Conservation (phyloP, 208 protist species). For the Novymonas esmeraldas region DNA sequence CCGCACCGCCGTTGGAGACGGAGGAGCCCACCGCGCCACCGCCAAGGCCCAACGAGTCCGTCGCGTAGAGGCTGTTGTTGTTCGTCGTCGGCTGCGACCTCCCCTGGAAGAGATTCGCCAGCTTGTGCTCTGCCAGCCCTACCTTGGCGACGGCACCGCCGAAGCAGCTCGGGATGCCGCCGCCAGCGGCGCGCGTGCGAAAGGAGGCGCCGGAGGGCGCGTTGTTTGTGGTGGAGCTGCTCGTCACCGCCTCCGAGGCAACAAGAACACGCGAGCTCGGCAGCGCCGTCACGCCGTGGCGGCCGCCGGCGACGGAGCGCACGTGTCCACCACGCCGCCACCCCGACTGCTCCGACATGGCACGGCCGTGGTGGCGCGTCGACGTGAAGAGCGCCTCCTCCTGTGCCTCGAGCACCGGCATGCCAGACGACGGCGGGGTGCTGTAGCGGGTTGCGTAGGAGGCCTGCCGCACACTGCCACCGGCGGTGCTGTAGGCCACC, state of each 20-base stretch:
- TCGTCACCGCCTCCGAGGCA: slow-evolving; percentile 25
- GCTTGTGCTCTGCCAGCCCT: slow-evolving; percentile 20
- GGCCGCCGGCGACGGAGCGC: slow-evolving; percentile 15
- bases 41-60: slow-evolving; percentile 6
- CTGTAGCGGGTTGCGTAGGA: neutral
- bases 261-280: slow-evolving; percentile 17
- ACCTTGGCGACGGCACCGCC: slow-evolving; percentile 1
- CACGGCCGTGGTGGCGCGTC: slow-evolving; percentile 16
- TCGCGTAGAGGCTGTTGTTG: slow-evolving; percentile 15
- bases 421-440: neutral
- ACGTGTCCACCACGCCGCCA: slow-evolving; percentile 20
- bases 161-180: slow-evolving; percentile 16
- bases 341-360: slow-evolving; percentile 24
- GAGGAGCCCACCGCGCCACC: slow-evolving; percentile 2
- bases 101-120: slow-evolving; percentile 23
- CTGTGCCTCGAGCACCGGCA: slow-evolving; percentile 27
- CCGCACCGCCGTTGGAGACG: neutral
- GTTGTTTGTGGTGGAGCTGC: slow-evolving; percentile 1
- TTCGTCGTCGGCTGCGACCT: neutral
- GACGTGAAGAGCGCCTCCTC: slow-evolving; percentile 32
- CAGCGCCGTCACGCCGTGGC: slow-evolving; percentile 15
- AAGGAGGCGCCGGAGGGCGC: slow-evolving; percentile 12
- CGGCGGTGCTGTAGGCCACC: slow-evolving; percentile 15
- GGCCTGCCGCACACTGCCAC: neutral
- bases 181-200: slow-evolving; percentile 14